phyloP scores from a whole-genome alignment of 805 yeast genomes.

The Saccharomyces eubayanus region DNA sequence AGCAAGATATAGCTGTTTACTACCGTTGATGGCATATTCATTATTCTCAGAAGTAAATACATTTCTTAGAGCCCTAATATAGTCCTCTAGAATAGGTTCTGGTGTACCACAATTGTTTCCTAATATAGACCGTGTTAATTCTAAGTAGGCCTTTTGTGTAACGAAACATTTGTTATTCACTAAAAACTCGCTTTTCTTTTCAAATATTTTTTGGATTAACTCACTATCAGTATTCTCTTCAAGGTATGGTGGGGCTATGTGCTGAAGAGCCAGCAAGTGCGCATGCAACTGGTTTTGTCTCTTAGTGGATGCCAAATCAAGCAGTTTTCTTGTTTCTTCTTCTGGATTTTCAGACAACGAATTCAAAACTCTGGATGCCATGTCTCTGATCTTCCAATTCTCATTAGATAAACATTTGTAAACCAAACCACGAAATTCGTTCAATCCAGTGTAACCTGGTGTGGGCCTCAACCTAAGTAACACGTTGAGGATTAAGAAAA shows the following conservation, averaged over 20 bases:
- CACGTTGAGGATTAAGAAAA: slow-evolving; percentile 70
- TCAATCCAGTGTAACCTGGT: slow-evolving; percentile 44
- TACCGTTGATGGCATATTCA: slow-evolving; percentile 36
- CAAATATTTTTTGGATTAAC: slow-evolving; percentile 5
- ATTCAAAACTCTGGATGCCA: slow-evolving; percentile 67
- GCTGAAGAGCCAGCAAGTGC: slow-evolving; percentile 40
- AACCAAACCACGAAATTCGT: slow-evolving; percentile 44
- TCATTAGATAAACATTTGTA: slow-evolving; percentile 41
- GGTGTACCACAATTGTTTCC: slow-evolving; percentile 1
- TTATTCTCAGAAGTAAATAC: slow-evolving; percentile 32
- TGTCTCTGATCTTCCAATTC: slow-evolving; percentile 80
- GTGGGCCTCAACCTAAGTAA: slow-evolving; percentile 60
- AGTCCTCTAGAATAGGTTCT: background rate
- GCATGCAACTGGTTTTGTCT: slow-evolving; percentile 55
- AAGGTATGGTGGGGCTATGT: slow-evolving; percentile 16
- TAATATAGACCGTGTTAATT: slow-evolving; percentile 16
- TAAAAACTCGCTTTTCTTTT: slow-evolving; percentile 7
- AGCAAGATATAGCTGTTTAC: slow-evolving; percentile 40
- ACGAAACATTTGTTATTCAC: slow-evolving; percentile 25
- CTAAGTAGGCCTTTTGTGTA: slow-evolving; percentile 31
- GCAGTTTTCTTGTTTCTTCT: slow-evolving; percentile 24
- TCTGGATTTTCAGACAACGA: slow-evolving; percentile 35
- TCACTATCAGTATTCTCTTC: background rate
- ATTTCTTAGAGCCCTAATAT: slow-evolving; percentile 19
- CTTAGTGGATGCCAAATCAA: slow-evolving; percentile 14